Evolutionary conservation across 805 yeast species (phyloP).

Genomic region (Ogataea salicorniae): DNA sequence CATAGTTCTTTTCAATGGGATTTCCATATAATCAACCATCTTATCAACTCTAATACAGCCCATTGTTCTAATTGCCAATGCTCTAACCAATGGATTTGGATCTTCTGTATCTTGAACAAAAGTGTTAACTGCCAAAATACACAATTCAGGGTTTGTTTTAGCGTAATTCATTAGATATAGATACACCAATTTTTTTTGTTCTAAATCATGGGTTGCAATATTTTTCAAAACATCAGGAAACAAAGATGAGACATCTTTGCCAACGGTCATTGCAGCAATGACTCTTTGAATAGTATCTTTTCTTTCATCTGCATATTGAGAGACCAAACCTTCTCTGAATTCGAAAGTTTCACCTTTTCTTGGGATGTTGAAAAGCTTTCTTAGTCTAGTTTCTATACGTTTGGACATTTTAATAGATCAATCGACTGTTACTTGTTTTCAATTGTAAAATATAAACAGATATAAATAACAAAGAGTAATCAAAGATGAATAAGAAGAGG

Average conservation of each 20-base stretch:
- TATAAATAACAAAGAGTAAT: no score
- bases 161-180: conserved; percentile 96
- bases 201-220: conserved; percentile 93
- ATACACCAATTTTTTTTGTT: conserved; percentile 94
- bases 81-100: conserved; percentile 92
- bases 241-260: conserved; percentile 90
- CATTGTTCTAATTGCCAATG: conserved; percentile 97
- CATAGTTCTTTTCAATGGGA: conserved; percentile 79
- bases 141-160: conserved; percentile 90
- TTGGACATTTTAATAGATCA: conserved; percentile 13
- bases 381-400: conserved; percentile 44
- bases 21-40: conserved; percentile 91
- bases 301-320: conserved; percentile 90
- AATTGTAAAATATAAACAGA: no score
- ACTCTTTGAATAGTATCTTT: conserved; percentile 97
- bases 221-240: conserved; percentile 96
- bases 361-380: conserved; percentile 54
- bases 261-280: conserved; percentile 96
- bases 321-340: conserved; percentile 82
- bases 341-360: conserved; percentile 81
- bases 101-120: conserved; percentile 94
- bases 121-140: conserved; percentile 94
- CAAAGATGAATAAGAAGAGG: no score
- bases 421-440: not conserved
- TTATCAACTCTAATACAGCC: conserved; percentile 95